Percentiles rank a stretch among this genome's conserved stretches.
Evolutionary conservation across 2,329 filamentous ascomycete species (phyloP).

Genomic region (Hawksworthiomyces lignivorus): DNA sequence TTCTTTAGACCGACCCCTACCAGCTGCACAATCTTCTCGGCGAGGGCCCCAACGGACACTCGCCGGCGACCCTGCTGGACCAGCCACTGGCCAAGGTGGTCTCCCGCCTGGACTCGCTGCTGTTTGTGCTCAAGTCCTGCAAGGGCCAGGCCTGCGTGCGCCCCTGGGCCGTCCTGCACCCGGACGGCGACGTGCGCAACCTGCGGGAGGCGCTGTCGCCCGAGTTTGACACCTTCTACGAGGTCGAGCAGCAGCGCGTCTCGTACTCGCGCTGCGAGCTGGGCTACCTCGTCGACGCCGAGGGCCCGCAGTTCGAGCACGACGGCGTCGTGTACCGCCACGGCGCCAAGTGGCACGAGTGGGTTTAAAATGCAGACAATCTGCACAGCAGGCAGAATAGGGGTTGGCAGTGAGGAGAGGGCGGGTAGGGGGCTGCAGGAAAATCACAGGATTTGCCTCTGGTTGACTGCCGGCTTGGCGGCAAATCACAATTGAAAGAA

Average conservation of each 20-base stretch:
- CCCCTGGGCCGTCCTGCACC: constrained; percentile 52
- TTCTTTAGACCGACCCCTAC: constrained; percentile 39
- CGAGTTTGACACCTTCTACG: constrained; percentile 46
- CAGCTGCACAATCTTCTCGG: constrained; percentile 40
- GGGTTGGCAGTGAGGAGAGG: too few species aligned
- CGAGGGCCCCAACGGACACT: constrained; percentile 6
- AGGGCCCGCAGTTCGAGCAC: constrained; percentile 41
- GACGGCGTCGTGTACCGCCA: constrained; percentile 21
- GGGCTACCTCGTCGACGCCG: constrained; percentile 48
- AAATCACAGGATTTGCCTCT: too few species aligned
- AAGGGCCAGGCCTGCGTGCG: constrained; percentile 42
- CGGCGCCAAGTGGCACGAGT: constrained; percentile 21
- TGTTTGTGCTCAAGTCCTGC: constrained; percentile 55
- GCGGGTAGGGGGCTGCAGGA: too few species aligned
- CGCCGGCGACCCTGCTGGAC: constrained; percentile 23
- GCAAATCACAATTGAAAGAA: too few species aligned
- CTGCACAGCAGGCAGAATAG: too few species aligned
- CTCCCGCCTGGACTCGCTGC: constrained; percentile 47
- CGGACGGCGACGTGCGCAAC: constrained; percentile 40
- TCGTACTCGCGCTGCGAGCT: constrained; percentile 44
- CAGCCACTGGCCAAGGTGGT: constrained; percentile 32
- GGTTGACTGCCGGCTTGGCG: too few species aligned
- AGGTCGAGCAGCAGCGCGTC: constrained; percentile 38
- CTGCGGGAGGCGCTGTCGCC: constrained; percentile 42
- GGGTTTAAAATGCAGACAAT: constrained; percentile 23